Percentiles rank a stretch among this genome's conserved stretches.
phyloP scores from a whole-genome alignment of 2,329 filamentous ascomycete genomes.

The Orbilia javanica region DNA sequence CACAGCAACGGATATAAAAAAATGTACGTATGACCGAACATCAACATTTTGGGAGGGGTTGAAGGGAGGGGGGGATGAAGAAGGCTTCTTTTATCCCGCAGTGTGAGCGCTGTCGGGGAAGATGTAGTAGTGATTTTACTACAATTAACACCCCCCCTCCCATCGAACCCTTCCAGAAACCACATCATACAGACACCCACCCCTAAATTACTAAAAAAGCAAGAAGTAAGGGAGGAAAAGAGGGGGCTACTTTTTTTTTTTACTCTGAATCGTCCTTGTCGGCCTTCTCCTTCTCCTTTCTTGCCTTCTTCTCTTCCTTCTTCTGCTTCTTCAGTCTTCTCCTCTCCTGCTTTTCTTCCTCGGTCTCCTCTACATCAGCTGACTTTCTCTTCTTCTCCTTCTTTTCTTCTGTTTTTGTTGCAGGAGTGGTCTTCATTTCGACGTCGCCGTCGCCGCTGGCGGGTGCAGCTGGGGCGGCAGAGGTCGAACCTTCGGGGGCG shows the following conservation, averaged over 20 bases:
- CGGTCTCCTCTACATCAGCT: constrained; percentile 68
- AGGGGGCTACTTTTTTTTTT: neutral
- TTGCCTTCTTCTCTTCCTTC: constrained; percentile 84
- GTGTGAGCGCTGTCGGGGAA: neutral
- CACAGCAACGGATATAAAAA: neutral
- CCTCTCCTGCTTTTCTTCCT: constrained; percentile 71
- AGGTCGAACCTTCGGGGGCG: constrained; percentile 68
- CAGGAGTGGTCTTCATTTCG: constrained; percentile 64
- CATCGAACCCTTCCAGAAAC: neutral
- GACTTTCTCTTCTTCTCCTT: constrained; percentile 72
- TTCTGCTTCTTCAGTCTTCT: constrained; percentile 80
- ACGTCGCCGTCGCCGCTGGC: constrained; percentile 67
- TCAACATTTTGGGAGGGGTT: neutral
- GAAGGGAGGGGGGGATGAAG: too few relatives aligned
- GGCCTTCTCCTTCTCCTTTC: constrained; percentile 74
- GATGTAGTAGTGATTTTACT: neutral
- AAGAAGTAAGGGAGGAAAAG: neutral
- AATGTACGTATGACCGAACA: neutral
- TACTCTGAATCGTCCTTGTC: constrained; percentile 25
- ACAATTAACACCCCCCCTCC: neutral
- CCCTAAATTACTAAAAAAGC: neutral
- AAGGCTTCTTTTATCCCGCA: neutral
- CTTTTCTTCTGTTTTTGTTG: constrained; percentile 65
- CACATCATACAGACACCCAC: neutral
- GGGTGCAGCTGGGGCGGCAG: constrained; percentile 66